These are phyloP conservation scores for Teratosphaeria zuluensis DNA, from an alignment of 2,329 filamentous ascomycete genomes.

Conservation along the genomic window DNA sequence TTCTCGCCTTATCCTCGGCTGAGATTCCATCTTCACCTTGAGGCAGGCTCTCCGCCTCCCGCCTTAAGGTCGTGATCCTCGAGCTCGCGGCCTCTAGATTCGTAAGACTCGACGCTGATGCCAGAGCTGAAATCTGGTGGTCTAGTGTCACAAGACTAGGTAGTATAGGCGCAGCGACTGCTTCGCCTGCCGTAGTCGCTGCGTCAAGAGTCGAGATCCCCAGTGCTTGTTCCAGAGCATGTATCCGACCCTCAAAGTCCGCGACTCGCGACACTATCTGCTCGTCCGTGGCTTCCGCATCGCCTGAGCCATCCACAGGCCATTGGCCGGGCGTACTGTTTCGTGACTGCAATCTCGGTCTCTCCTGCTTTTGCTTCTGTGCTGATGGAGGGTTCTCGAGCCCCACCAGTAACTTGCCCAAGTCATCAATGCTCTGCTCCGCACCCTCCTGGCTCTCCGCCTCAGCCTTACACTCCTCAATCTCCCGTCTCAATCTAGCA, in stretches of 20 bases:
- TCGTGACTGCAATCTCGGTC: neutral
- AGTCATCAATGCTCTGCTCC: constrained; percentile 51
- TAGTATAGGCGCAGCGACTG: constrained; percentile 58
- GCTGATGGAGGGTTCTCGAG: constrained; percentile 35
- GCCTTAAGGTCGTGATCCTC: constrained; percentile 22
- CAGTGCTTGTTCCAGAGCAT: constrained; percentile 68
- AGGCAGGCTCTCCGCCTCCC: constrained; percentile 63
- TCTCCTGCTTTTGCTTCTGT: constrained; percentile 2
- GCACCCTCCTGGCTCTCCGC: constrained; percentile 37
- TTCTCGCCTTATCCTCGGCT: constrained; percentile 68
- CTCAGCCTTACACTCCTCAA: constrained; percentile 48
- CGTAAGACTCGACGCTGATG: constrained; percentile 57
- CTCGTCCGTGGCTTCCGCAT: constrained; percentile 15
- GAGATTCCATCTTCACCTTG: constrained; percentile 37
- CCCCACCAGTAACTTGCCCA: constrained; percentile 64
- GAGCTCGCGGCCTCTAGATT: constrained; percentile 52
- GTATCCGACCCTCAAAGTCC: constrained; percentile 75
- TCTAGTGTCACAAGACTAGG: constrained; percentile 74
- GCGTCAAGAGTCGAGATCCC: constrained; percentile 60
- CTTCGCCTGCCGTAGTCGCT: constrained; percentile 47
- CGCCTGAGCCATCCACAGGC: neutral
- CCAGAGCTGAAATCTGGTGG: constrained; percentile 65
- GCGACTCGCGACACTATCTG: constrained; percentile 71
- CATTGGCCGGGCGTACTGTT: neutral
- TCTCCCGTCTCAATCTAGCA: constrained; percentile 70